Conservation (phyloP, 2,329 filamentous ascomycete species). For the Xylariaceae sp. region DNA sequence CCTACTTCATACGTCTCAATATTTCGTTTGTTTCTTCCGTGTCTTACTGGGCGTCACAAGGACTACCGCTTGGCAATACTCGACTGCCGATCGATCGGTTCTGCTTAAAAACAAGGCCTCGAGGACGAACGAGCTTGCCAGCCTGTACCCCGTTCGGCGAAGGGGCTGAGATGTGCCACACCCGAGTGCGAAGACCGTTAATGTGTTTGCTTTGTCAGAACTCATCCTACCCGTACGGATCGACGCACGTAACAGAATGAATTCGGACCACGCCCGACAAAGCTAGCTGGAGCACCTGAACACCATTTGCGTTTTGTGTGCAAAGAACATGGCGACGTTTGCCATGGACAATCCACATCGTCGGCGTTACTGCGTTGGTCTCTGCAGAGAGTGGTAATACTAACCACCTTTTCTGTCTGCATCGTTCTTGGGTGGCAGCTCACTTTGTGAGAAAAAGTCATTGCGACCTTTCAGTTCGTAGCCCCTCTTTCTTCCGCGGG, state of each 20-base stretch:
- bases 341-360: conserved; percentile 23
- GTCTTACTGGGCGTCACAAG: background rate
- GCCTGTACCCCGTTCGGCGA: background rate
- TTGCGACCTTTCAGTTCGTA: conserved; percentile 43
- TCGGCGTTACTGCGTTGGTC: conserved; percentile 10
- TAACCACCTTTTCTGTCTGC: conserved; percentile 60
- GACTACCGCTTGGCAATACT: background rate
- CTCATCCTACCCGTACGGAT: background rate
- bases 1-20: background rate
- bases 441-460: conserved; percentile 41
- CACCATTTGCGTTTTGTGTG: conserved; percentile 1
- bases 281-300: conserved; percentile 1
- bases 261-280: conserved; percentile 5
- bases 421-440: conserved; percentile 53
- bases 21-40: background rate
- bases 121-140: background rate
- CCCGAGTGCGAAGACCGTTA: background rate
- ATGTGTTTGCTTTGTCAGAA: background rate
- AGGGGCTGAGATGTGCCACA: background rate
- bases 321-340: conserved; percentile 3
- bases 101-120: background rate
- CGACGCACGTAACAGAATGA: background rate
- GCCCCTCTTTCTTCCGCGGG: conserved; percentile 47
- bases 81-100: background rate
- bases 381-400: conserved; percentile 22